Conservation (phyloP, 805 yeast species). For the Ogataea dorogensis region DNA sequence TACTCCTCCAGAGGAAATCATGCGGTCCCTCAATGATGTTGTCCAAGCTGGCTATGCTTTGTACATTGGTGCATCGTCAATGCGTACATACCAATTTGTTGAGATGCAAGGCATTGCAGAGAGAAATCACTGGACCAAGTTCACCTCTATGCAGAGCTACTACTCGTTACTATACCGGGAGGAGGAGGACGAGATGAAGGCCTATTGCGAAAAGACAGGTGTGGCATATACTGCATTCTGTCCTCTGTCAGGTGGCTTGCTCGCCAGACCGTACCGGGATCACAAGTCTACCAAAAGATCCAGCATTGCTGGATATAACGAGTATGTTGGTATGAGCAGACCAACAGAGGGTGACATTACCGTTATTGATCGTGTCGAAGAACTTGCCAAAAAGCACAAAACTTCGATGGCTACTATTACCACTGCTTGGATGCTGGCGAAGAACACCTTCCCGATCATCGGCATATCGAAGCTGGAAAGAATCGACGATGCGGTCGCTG, state of each 20-base stretch:
- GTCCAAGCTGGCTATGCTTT: conserved; percentile 46
- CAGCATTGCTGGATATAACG: not conserved
- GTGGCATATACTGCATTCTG: conserved; percentile 62
- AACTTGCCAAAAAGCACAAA: conserved; percentile 45
- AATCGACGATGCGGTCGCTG: conserved; percentile 49
- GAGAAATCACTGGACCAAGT: conserved; percentile 53
- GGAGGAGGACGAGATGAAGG: conserved; percentile 63
- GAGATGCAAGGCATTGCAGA: conserved; percentile 58
- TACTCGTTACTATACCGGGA: conserved; percentile 58
- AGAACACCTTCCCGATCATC: conserved; percentile 55
- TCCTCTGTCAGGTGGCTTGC: conserved; percentile 47
- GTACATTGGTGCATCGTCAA: conserved; percentile 62
- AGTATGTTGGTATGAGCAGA: conserved; percentile 16
- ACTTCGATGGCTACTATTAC: conserved; percentile 57
- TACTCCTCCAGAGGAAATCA: conserved; percentile 51
- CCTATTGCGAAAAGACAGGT: conserved; percentile 49
- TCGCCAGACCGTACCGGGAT: conserved; percentile 45
- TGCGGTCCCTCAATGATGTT: conserved; percentile 55
- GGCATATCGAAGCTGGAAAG: conserved; percentile 49
- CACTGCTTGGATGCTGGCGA: conserved; percentile 52
- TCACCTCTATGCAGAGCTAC: conserved; percentile 56
- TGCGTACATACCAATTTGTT: conserved; percentile 55
- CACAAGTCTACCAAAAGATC: conserved; percentile 11
- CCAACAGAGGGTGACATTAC: conserved; percentile 29
- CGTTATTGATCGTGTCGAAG: conserved; percentile 53